Conservation (phyloP, 1,139 yeast genomes). For the Diutina rugosa region DNA sequence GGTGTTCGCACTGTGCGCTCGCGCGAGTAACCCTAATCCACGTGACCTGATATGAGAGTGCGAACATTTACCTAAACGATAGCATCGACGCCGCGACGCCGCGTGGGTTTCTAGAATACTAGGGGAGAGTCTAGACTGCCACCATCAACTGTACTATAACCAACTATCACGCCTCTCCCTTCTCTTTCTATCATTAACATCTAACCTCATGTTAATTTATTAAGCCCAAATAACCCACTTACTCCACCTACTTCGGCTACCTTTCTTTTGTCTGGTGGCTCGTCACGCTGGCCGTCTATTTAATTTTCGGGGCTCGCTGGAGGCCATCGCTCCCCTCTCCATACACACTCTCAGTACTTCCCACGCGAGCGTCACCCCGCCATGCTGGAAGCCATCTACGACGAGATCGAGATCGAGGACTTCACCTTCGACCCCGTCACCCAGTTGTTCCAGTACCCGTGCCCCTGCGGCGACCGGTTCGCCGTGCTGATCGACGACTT, state of each 20-base stretch:
- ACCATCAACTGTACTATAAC: too few relatives aligned
- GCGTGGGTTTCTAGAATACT: too few relatives aligned
- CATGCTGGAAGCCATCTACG: constrained; percentile 53
- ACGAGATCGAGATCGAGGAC: constrained; percentile 94
- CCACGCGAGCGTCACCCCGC: not conserved
- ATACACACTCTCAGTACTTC: not conserved
- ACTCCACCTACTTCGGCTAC: not conserved
- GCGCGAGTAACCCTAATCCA: not conserved
- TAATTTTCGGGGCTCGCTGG: not conserved
- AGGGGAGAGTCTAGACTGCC: too few relatives aligned
- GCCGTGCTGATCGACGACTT: constrained; percentile 80
- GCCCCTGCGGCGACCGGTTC: constrained; percentile 96
- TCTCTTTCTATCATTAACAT: too few relatives aligned
- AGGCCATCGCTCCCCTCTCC: not conserved
- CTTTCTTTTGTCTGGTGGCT: not conserved
- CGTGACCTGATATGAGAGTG: not conserved
- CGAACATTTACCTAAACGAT: too few relatives aligned
- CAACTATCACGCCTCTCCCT: too few relatives aligned
- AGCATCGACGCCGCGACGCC: too few relatives aligned
- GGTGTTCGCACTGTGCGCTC: not conserved
- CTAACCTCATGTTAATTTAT: too few relatives aligned
- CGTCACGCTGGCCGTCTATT: not conserved
- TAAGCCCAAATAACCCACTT: not conserved
- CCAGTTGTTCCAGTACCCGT: constrained; percentile 82
- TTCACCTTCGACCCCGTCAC: constrained; percentile 78